Conservation (phyloP, 2,329 filamentous ascomycete species). For the Stemphylium lycopersici region DNA sequence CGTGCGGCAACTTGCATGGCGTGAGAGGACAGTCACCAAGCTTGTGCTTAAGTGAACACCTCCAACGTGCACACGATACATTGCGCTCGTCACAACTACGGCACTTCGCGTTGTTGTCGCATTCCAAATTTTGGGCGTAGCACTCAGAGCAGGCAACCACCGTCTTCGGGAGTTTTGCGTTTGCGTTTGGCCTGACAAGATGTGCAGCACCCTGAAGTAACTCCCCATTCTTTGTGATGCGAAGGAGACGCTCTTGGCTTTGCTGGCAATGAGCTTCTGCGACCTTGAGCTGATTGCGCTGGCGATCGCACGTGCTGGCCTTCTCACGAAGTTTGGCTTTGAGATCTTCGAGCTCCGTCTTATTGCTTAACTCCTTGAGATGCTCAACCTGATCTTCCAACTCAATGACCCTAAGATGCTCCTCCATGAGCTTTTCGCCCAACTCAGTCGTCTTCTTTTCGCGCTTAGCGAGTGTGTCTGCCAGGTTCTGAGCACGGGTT, state of each 20-base stretch:
- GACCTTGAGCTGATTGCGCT: constrained; percentile 23
- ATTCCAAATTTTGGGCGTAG: constrained; percentile 31
- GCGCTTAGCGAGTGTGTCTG: constrained; percentile 12
- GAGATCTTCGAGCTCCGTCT: constrained; percentile 10
- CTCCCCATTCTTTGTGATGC: constrained; percentile 17
- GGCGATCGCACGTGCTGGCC: constrained; percentile 22
- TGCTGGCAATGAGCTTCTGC: constrained; percentile 10
- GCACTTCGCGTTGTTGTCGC: constrained; percentile 32
- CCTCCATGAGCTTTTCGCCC: constrained; percentile 16
- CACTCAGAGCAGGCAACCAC: constrained; percentile 40
- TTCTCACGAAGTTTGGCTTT: constrained; percentile 28
- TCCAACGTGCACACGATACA: constrained; percentile 34
- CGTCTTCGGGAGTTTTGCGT: constrained; percentile 24
- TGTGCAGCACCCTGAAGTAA: constrained; percentile 35
- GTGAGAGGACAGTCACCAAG: constrained; percentile 27
- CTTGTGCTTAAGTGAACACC: constrained; percentile 35
- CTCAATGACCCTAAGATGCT: constrained; percentile 10
- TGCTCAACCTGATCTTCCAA: constrained; percentile 22
- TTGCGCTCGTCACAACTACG: constrained; percentile 28
- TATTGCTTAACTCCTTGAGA: constrained; percentile 9
- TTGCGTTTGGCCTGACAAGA: constrained; percentile 24
- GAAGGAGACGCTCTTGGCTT: constrained; percentile 11
- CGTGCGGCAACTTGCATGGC: constrained; percentile 34
- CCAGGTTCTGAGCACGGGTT: constrained; percentile 3
- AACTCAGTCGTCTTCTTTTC: constrained; percentile 18